Percentiles rank a stretch among this genome's conserved stretches.
phyloP scores from a whole-genome alignment of 331 rosid species.

The Arachis monticola region DNA sequence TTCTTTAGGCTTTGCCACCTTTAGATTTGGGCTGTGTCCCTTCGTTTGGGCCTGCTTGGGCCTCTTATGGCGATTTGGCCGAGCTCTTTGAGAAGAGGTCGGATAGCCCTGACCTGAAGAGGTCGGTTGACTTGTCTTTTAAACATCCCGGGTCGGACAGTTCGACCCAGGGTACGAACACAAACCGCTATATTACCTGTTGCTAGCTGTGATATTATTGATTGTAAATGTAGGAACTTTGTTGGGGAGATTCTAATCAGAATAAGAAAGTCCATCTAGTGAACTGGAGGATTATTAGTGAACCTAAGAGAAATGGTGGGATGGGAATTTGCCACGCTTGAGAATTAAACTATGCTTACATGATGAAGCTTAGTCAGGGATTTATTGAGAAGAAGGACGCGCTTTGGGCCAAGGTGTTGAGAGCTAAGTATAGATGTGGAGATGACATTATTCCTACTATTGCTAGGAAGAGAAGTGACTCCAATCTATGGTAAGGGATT shows the following conservation, averaged over 20 bases:
- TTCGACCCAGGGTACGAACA: too few relatives aligned
- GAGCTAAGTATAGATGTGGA: not conserved
- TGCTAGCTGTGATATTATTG: not conserved
- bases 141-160: too few relatives aligned
- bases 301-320: not conserved
- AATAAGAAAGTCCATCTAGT: not conserved
- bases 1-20: too few relatives aligned
- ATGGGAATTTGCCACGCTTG: not conserved
- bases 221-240: not conserved
- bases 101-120: too few relatives aligned
- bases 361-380: not conserved
- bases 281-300: not conserved
- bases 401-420: not conserved
- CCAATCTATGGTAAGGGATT: not conserved
- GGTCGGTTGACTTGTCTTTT: too few relatives aligned
- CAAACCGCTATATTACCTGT: not conserved
- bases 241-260: not conserved
- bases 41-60: too few relatives aligned
- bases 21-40: too few relatives aligned
- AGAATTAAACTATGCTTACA: not conserved
- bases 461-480: too few relatives aligned
- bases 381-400: too few relatives aligned
- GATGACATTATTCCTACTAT: not conserved
- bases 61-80: too few relatives aligned
- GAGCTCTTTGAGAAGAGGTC: too few relatives aligned